Percentiles rank a stretch among this genome's conserved stretches.
phyloP scores from a whole-genome alignment of 768 basidiomycete genomes.

The Suillus cothurnatus region DNA sequence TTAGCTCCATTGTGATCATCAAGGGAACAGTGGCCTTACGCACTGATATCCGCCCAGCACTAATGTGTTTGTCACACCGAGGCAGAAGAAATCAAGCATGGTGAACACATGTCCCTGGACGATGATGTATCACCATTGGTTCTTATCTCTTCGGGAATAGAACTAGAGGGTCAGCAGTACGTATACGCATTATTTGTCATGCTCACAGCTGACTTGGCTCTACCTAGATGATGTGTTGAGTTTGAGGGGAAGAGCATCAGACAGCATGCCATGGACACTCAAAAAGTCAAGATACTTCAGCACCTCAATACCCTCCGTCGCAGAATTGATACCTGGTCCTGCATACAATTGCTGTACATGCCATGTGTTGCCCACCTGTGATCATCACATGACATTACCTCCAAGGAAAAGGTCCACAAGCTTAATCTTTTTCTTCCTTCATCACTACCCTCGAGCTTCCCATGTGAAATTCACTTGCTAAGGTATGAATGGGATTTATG shows the following conservation, averaged over 20 bases:
- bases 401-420: not conserved
- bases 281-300: not conserved
- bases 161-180: slow-evolving; percentile 38
- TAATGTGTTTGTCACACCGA: too few species aligned
- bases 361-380: not conserved
- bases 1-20: too few species aligned
- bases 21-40: too few species aligned
- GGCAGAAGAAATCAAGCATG: slow-evolving; percentile 9
- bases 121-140: slow-evolving; percentile 22
- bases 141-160: slow-evolving; percentile 32
- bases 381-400: not conserved
- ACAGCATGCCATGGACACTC: not conserved
- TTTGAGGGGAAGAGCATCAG: not conserved
- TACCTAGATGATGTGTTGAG: not conserved
- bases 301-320: not conserved
- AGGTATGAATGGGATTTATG: too few species aligned
- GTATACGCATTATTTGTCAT: slow-evolving; percentile 12
- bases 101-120: not conserved
- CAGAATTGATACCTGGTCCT: not conserved
- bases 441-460: not conserved
- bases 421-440: slow-evolving; percentile 1
- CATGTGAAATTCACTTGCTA: not conserved
- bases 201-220: too few species aligned
- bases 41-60: too few species aligned
- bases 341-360: not conserved